A percentile compares a stretch with the other conserved stretches of the same genome.
Evolutionary conservation across 1,284 basidiomycete species (phyloP).

Genomic region (Earliella scabrosa): DNA sequence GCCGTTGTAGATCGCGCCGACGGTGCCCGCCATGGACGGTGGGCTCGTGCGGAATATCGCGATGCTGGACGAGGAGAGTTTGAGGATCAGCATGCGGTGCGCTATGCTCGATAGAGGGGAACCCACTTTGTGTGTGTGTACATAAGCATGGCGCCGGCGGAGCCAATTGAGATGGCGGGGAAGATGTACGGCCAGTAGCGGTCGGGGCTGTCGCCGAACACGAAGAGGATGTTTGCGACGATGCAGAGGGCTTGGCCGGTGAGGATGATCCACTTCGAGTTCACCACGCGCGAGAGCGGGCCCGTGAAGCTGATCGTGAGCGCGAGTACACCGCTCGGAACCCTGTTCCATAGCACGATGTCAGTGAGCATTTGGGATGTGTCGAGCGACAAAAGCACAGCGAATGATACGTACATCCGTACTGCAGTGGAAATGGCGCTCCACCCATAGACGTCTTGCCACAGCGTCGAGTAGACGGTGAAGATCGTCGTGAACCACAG

Average conservation of each 20-base stretch:
- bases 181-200: slow-evolving; percentile 53
- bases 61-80: slow-evolving; percentile 44
- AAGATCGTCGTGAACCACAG: slow-evolving; percentile 47
- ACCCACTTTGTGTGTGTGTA: slow-evolving; percentile 42
- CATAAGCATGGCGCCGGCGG: slow-evolving; percentile 40
- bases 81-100: background rate
- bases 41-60: slow-evolving; percentile 55
- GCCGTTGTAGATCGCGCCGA: slow-evolving; percentile 59
- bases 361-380: too few relatives aligned
- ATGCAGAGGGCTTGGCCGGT: slow-evolving; percentile 42
- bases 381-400: too few relatives aligned
- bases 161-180: slow-evolving; percentile 53
- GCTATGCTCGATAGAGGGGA: slow-evolving; percentile 13
- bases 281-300: slow-evolving; percentile 41
- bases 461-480: slow-evolving; percentile 41
- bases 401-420: slow-evolving; percentile 37
- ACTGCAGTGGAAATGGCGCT: slow-evolving; percentile 41
- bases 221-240: slow-evolving; percentile 45
- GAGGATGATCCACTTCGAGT: slow-evolving; percentile 50
- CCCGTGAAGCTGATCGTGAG: slow-evolving; percentile 41
- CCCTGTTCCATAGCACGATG: too few relatives aligned
- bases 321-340: slow-evolving; percentile 46
- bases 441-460: slow-evolving; percentile 46
- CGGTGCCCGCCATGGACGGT: slow-evolving; percentile 51
- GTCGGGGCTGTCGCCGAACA: slow-evolving; percentile 42